Evolutionary conservation across 768 basidiomycete species (phyloP).

Genomic region (Leccinellum luteum): DNA sequence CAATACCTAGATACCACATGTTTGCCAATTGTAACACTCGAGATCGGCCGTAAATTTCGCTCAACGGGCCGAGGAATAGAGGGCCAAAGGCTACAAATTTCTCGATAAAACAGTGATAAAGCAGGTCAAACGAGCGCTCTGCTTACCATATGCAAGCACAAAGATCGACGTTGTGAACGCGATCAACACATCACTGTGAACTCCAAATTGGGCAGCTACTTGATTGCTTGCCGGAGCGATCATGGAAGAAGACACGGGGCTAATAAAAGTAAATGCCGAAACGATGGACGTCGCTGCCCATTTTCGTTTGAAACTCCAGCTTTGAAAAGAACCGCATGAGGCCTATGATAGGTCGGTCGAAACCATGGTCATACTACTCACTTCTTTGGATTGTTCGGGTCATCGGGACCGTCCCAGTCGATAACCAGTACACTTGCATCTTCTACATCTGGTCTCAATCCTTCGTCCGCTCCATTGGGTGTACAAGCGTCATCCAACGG

Average conservation of each 20-base stretch:
- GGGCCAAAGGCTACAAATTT: constrained; percentile 9
- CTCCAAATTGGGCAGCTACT: constrained; percentile 51
- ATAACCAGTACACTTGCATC: constrained; percentile 33
- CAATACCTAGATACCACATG: constrained; percentile 62
- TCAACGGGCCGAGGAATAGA: constrained; percentile 54
- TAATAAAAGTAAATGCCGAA: constrained; percentile 66
- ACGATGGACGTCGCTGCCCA: constrained; percentile 66
- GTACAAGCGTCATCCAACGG: background rate
- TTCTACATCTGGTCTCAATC: background rate
- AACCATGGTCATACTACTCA: constrained; percentile 24
- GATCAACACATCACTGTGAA: constrained; percentile 46
- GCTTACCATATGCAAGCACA: constrained; percentile 57
- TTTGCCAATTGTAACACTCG: constrained; percentile 61
- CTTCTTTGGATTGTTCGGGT: constrained; percentile 61
- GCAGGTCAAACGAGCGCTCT: background rate
- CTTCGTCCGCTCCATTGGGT: background rate
- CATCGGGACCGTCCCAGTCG: constrained; percentile 63
- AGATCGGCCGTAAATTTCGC: constrained; percentile 70
- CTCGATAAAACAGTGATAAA: background rate
- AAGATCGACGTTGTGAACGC: constrained; percentile 62
- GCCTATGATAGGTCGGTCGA: too few species aligned
- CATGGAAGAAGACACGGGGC: constrained; percentile 71
- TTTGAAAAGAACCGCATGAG: constrained; percentile 19
- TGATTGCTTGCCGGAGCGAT: constrained; percentile 60
- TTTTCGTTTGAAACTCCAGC: constrained; percentile 58